Percentiles rank a stretch among this genome's conserved stretches.
Conservation (phyloP, 108 stramenopile species). For the Skeletonema costatum region DNA sequence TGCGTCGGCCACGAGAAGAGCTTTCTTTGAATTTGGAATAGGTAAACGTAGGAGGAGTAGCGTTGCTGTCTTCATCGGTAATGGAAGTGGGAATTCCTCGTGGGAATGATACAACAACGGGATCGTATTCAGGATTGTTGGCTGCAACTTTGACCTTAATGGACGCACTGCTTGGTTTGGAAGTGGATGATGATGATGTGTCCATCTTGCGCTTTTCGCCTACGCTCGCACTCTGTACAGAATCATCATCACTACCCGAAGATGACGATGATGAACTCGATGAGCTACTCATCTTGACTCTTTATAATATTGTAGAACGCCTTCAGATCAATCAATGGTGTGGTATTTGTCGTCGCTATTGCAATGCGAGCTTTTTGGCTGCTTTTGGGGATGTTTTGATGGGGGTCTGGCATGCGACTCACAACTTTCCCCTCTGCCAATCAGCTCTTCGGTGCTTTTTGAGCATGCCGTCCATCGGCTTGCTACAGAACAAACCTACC, state of each 20-base stretch:
- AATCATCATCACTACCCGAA: background rate
- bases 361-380: too few relatives aligned
- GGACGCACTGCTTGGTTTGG: background rate
- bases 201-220: slow-evolving; percentile 16
- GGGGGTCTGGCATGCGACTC: too few relatives aligned
- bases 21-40: slow-evolving; percentile 33
- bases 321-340: background rate
- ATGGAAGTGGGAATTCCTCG: slow-evolving; percentile 60
- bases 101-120: slow-evolving; percentile 81
- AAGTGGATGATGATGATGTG: background rate
- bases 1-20: slow-evolving; percentile 32
- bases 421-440: too few relatives aligned
- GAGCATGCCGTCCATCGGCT: too few relatives aligned
- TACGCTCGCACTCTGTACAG: background rate
- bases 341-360: too few relatives aligned
- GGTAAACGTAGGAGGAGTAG: slow-evolving; percentile 42
- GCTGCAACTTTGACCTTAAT: slow-evolving; percentile 19
- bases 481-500: too few relatives aligned
- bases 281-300: background rate
- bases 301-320: too few relatives aligned
- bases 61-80: slow-evolving; percentile 1
- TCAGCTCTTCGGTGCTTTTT: too few relatives aligned
- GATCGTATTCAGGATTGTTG: slow-evolving; percentile 48
- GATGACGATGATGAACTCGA: slow-evolving; percentile 4
- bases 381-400: too few relatives aligned